Base-by-base conservation (phyloP, 2,329 filamentous ascomycete species). In the Penicillium capsulatum region DNA sequence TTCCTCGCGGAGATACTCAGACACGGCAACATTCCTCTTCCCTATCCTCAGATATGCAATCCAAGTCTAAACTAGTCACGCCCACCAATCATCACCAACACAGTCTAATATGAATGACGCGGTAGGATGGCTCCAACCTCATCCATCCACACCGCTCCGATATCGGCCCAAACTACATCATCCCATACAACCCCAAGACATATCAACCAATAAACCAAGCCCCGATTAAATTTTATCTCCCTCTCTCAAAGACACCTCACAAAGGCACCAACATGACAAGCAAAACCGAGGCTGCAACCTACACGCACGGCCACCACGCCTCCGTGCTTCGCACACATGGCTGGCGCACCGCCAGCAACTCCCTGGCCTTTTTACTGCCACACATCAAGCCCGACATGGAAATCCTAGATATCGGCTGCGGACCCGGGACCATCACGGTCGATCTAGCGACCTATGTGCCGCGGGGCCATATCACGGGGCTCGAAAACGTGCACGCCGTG, bases 321-420 rank as follows among this genome's bases (percentile, higher is more conserved):
- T 54, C 54, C 6, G 58, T 61, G 8, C 38, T 62, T 3, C 44
- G 50, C 31, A 54, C 50, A 6, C 63, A 66, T 34, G 48, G 48
- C 11, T 49, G 52, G 17, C 60, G 62, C 26, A 63, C 61, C 14
- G 62, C 60, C 6, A 48, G 51, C 27, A 63, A 65, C 39, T 63
- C 57, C 4, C 59, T 59, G 10, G 52, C 66, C 47, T 74, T 65
- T 44, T 57, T 71, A 2, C 49, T 69, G 2, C 60, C 60, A 7
- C 57, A 64, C 35, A 51, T 71, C 16, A 50, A 58, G 29, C 61
- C 65, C 9, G 50, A 50, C 34, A 60, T 60, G 55, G 54, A 47
- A 31, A 60, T 71, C 45, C 61, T 71, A 4, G 68, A 71, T 42
- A 52, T 72, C 9, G 69, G 68, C 24, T 70, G 67, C 42, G 68